Base-by-base conservation (phyloP, 352 stramenopile species). In the Elongisporangium prolatum region DNA sequence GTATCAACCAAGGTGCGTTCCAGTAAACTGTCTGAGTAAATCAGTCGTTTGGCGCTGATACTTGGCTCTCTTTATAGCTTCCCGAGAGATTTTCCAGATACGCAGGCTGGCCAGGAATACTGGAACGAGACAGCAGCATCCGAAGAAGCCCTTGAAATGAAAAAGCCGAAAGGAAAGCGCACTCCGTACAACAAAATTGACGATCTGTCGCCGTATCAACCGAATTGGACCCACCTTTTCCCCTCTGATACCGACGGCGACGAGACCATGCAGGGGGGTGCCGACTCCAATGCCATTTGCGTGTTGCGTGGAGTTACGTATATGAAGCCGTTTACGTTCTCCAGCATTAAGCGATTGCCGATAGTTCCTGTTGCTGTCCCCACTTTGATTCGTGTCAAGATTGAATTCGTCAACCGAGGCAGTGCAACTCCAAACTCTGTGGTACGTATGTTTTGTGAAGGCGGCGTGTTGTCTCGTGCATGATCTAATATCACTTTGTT, bases 71-170 rank as follows among this genome's bases (percentile, higher is more conserved):
- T 69, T 24, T 51, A 22, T 63, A 93, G 83, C 50, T 95, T 93
- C 64, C 86, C 86, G 7, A 65, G 78, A 6, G 86, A 95, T 64
- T 95, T 79, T 48, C 86, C 86, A 0, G 86, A 93, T 50, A 85
- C 86, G 1, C 54, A 71, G 21, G 68, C 80, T 38, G 80, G 86
- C 9, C 59, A 69, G 22, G 40, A 22, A n/a, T 88, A 84, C 60
- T 95, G 86, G 86, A 52, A 79, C 20, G 25, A 64, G 6, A 53
- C 67, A 40, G 69, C 69, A 0, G 21, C 56, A 3, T 48, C 58
- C 2, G 34, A 71, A 0, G 52, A 72, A 50, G 65, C 25, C 13
- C 55, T 72, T 14, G 59, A 85, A 18, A 22, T 63, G 4, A 77
- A 76, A 14, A 87, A 86, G 48, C 86, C 86, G 0, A 93, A 88